phyloP scores from a whole-genome alignment of 345 rosid genomes.

The Salix brachista region DNA sequence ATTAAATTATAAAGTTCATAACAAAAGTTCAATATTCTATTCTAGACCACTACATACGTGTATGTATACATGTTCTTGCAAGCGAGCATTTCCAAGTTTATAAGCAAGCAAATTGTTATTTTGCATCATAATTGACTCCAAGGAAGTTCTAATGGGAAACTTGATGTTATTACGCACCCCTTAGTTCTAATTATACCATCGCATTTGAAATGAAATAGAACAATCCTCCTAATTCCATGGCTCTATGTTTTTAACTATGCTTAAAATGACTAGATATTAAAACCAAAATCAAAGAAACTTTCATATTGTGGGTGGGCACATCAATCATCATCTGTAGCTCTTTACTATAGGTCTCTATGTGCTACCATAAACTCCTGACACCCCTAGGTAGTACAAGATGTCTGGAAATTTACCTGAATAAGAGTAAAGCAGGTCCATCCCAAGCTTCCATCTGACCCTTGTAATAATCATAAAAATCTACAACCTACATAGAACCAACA shows the following conservation, averaged over 20 bases:
- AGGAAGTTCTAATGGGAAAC: background rate
- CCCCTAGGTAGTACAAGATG: background rate
- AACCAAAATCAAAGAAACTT: background rate
- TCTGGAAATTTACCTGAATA: conserved; percentile 66
- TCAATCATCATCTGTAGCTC: background rate
- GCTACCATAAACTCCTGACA: background rate
- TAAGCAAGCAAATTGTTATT: background rate
- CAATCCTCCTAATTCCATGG: too few relatives aligned
- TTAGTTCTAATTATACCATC: background rate
- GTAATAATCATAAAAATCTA: conserved; percentile 93
- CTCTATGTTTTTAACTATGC: too few relatives aligned
- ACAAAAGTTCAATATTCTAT: background rate
- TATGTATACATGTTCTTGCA: background rate
- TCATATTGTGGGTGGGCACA: background rate
- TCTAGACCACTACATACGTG: background rate
- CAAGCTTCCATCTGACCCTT: conserved; percentile 99
- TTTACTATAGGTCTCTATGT: background rate
- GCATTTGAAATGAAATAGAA: background rate
- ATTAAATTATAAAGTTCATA: background rate
- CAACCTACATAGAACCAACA: conserved; percentile 44
- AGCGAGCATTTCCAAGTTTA: background rate
- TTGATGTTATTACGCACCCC: background rate
- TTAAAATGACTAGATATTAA: background rate
- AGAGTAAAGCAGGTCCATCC: conserved; percentile 99
- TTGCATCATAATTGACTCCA: background rate